These are phyloP conservation scores for Neoboletus subvelutipes DNA, from an alignment of 768 basidiomycete genomes.

Conservation along the genomic window DNA sequence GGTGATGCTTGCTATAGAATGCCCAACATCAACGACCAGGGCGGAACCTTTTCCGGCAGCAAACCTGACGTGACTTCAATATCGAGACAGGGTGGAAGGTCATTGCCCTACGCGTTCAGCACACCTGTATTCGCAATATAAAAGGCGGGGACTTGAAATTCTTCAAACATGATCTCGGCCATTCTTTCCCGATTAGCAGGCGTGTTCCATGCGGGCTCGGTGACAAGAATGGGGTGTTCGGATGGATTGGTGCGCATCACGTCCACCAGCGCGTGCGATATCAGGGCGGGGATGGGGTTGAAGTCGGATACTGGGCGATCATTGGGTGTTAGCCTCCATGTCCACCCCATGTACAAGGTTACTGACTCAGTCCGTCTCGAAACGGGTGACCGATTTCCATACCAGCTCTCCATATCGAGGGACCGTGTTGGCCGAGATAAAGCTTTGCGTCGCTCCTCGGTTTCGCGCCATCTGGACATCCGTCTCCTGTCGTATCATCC, in stretches of 20 bases:
- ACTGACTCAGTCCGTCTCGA: conserved; percentile 79
- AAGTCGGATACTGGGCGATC: conserved; percentile 66
- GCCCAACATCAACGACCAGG: conserved; percentile 91
- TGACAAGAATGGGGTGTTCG: conserved; percentile 90
- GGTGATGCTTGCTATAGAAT: conserved; percentile 84
- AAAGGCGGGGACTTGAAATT: conserved; percentile 91
- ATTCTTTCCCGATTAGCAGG: conserved; percentile 89
- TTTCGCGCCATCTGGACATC: conserved; percentile 29
- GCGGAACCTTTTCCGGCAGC: conserved; percentile 98
- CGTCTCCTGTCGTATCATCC: conserved; percentile 41
- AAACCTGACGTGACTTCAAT: conserved; percentile 55
- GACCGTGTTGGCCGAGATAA: conserved; percentile 84
- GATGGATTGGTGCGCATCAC: conserved; percentile 73
- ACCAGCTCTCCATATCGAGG: conserved; percentile 83
- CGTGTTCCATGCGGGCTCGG: conserved; percentile 97
- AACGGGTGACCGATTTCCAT: conserved; percentile 89
- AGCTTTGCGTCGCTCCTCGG: conserved; percentile 54
- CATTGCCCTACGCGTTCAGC: conserved; percentile 73
- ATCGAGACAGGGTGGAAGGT: background rate
- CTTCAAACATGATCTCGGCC: conserved; percentile 98
- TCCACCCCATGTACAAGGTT: background rate
- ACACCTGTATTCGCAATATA: conserved; percentile 96
- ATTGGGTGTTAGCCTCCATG: conserved; percentile 2
- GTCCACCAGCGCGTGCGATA: conserved; percentile 73
- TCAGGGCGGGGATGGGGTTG: conserved; percentile 64